Evolutionary conservation across 352 stramenopile genomes (phyloP).

Genomic region (Phytopythium kandeliae): DNA sequence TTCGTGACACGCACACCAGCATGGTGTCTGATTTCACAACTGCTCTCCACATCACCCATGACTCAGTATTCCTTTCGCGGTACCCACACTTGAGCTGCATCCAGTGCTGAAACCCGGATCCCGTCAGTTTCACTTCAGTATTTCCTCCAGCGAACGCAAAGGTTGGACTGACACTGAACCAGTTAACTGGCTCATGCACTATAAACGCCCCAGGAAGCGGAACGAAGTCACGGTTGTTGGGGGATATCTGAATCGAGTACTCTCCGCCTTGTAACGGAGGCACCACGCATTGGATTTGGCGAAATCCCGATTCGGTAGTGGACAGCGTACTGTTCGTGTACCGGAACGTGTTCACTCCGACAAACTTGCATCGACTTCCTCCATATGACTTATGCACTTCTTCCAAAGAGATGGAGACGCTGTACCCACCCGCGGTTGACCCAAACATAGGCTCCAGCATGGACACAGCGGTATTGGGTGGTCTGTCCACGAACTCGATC

Average conservation of each 20-base stretch:
- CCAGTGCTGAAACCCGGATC: conserved; percentile 30
- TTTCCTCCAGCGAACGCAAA: conserved; percentile 13
- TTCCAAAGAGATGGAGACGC: conserved; percentile 13
- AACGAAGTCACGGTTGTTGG: conserved; percentile 31
- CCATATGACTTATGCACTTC: conserved; percentile 6
- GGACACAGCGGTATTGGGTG: background rate
- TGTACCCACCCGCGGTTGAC: conserved; percentile 17
- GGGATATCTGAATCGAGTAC: conserved; percentile 27
- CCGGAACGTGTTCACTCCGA: conserved; percentile 5
- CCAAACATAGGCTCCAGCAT: conserved; percentile 21
- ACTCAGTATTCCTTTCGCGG: conserved; percentile 2
- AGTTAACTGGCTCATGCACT: conserved; percentile 17
- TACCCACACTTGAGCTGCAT: conserved; percentile 36
- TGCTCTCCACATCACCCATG: conserved; percentile 14
- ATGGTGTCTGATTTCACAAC: conserved; percentile 16
- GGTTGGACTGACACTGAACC: conserved; percentile 13
- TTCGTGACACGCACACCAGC: conserved; percentile 17
- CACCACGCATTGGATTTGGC: conserved; percentile 14
- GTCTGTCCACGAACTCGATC: conserved; percentile 13
- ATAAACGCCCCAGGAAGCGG: conserved; percentile 13
- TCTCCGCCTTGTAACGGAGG: conserved; percentile 15
- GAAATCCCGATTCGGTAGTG: background rate
- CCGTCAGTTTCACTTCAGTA: conserved; percentile 16
- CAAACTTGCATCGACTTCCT: conserved; percentile 21
- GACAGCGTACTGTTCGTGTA: conserved; percentile 1